These are phyloP conservation scores for Scheffersomyces spartinae DNA, from an alignment of 805 yeast species.

Conservation along the genomic window DNA sequence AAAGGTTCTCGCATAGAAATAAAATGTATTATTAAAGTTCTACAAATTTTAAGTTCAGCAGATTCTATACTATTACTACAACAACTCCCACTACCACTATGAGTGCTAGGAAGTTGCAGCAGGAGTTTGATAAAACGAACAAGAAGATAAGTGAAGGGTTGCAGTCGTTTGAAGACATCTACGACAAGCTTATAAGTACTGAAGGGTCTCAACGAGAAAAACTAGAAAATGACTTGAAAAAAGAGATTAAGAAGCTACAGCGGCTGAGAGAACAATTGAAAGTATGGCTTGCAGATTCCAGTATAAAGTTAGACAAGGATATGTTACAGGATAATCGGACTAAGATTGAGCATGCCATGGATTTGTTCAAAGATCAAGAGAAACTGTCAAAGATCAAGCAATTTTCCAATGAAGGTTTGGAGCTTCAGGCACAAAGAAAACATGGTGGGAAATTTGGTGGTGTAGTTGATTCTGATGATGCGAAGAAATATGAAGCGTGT, in stretches of 20 bases:
- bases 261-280: slow-evolving; percentile 91
- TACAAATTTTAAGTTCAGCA: too few relatives aligned
- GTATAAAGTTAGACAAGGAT: slow-evolving; percentile 61
- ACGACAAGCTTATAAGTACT: slow-evolving; percentile 73
- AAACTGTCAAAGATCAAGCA: slow-evolving; percentile 90
- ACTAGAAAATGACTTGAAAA: slow-evolving; percentile 81
- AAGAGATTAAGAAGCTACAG: slow-evolving; percentile 90
- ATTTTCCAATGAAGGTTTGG: slow-evolving; percentile 85
- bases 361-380: slow-evolving; percentile 88
- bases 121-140: slow-evolving; percentile 88
- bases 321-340: slow-evolving; percentile 46
- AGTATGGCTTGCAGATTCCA: slow-evolving; percentile 86
- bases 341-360: slow-evolving; percentile 87
- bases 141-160: slow-evolving; percentile 87
- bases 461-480: slow-evolving; percentile 72
- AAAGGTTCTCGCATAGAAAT: too few relatives aligned
- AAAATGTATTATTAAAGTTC: too few relatives aligned
- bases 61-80: too few relatives aligned
- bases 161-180: slow-evolving; percentile 69
- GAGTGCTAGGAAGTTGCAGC: slow-evolving; percentile 36
- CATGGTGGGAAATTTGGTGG: too few relatives aligned
- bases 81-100: too few relatives aligned
- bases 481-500: slow-evolving; percentile 63
- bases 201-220: slow-evolving; percentile 89
- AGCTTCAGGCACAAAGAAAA: slow-evolving; percentile 44